Evolutionary conservation across 257 asterid genomes (phyloP), one percentile per base, ranked within the genome.

Genomic region (Buddleja alternifolia): DNA sequence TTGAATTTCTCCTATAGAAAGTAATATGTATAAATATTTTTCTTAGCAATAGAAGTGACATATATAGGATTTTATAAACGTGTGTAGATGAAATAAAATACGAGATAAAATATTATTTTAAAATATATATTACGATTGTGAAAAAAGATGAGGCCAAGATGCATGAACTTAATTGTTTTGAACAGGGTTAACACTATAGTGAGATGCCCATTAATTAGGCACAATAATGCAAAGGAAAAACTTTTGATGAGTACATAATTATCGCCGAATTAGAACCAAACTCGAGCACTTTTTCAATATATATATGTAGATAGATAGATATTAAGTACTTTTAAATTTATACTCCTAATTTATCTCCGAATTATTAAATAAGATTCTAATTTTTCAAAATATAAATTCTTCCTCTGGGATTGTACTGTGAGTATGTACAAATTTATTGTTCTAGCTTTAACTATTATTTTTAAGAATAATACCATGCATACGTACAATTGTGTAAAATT

Each of bases 201-300:
- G 45, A 71, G 70, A 75, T 73, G 67, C 76, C 65, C 67, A 46
- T 60, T 75, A 75, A 75, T 67, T 69, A 15, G 47, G 21, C 19
- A 60, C 58, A 77, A 48, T 67, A 63, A 71, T 62, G 63, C 20
- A 62, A 45, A 40, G 7, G 4, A 60, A 60, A 64, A n/a, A 39
- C 11, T 17, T 48, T 29, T 23, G 40, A 59, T 55, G 19, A 65
- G 37, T 73, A 57, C 17, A 53, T 24, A 61, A 52, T 41, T 70
- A 56, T 46, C 39, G 69, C 70, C 51, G 75, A 74, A 81, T 73
- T 74, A 55, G 69, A 60, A 73, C 71, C 52, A 34, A 68, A 66
- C 29, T 36, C 48, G 1, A 20, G 10, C 19, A 14, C 7, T 21
- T 53, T 68, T 51, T 4, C 10, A 17, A 56, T 12, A 7, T 29